These are phyloP conservation scores for Brassica nigra DNA, from an alignment of 345 rosid species.

Conservation along the genomic window DNA sequence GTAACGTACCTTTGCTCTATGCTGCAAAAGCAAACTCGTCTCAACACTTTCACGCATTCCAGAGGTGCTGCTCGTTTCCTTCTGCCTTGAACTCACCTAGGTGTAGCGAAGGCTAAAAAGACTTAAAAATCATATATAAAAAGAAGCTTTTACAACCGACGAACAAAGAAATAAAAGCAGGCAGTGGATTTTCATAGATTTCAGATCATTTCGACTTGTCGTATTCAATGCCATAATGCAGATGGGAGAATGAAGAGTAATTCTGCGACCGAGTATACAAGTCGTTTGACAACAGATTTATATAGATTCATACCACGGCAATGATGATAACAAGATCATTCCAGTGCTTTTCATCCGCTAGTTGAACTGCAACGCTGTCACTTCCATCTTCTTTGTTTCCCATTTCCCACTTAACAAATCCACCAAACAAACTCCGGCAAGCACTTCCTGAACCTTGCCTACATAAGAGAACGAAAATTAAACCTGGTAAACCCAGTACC, in stretches of 20 bases:
- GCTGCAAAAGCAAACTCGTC: conserved; percentile 88
- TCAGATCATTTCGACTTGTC: background rate
- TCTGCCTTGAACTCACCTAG: conserved; percentile 87
- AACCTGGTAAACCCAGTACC: conserved; percentile 12
- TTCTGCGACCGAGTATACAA: background rate
- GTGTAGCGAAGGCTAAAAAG: conserved; percentile 26
- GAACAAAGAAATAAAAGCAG: background rate
- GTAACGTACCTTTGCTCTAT: conserved; percentile 75
- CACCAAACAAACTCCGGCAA: conserved; percentile 97
- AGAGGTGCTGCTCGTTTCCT: conserved; percentile 95
- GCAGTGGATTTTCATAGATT: background rate
- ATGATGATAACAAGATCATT: conserved; percentile 89
- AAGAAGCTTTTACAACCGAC: background rate
- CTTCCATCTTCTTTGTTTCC: conserved; percentile 90
- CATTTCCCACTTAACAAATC: conserved; percentile 97
- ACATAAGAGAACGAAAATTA: conserved; percentile 24
- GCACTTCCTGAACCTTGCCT: conserved; percentile 99
- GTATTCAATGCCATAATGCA: background rate
- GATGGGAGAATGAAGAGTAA: background rate
- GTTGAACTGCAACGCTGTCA: conserved; percentile 94
- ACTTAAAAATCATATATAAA: conserved; percentile 1
- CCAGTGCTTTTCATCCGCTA: conserved; percentile 97
- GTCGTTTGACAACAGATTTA: background rate
- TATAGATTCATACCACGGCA: conserved; percentile 75
- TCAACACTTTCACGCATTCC: conserved; percentile 97